These are phyloP conservation scores for Fusarium nisikadoi DNA, from an alignment of 2,329 filamentous ascomycete genomes.

Conservation along the genomic window DNA sequence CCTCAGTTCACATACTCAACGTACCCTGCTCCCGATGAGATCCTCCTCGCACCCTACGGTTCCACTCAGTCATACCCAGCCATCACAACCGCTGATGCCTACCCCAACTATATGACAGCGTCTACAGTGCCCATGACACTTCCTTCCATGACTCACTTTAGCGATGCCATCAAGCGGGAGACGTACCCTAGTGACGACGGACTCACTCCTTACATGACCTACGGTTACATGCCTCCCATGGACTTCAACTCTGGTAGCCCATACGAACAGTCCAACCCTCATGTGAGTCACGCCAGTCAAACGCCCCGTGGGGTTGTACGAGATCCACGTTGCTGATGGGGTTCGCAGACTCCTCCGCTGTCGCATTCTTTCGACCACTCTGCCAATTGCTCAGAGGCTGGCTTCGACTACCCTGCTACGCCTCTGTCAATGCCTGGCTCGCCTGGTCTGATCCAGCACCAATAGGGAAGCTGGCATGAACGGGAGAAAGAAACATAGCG, in stretches of 20 bases:
- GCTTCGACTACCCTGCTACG: slow-evolving; percentile 74
- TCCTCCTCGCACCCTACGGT: slow-evolving; percentile 69
- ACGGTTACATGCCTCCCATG: slow-evolving; percentile 72
- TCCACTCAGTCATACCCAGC: slow-evolving; percentile 63
- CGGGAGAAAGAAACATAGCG: slow-evolving; percentile 13
- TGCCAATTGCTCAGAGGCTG: slow-evolving; percentile 68
- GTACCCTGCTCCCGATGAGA: slow-evolving; percentile 74
- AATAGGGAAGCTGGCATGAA: slow-evolving; percentile 20
- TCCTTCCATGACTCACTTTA: slow-evolving; percentile 72
- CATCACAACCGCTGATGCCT: slow-evolving; percentile 62
- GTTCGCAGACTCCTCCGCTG: slow-evolving; percentile 77
- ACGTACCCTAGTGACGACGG: slow-evolving; percentile 66
- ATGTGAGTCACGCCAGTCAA: slow-evolving; percentile 72
- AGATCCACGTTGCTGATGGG: slow-evolving; percentile 61
- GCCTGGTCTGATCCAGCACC: slow-evolving; percentile 60
- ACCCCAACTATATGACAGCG: slow-evolving; percentile 65
- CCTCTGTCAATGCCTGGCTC: slow-evolving; percentile 79
- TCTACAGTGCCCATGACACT: slow-evolving; percentile 68
- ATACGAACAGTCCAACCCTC: slow-evolving; percentile 76
- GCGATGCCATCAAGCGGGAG: slow-evolving; percentile 75
- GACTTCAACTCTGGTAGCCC: slow-evolving; percentile 69
- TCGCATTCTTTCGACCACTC: slow-evolving; percentile 79
- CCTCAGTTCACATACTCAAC: slow-evolving; percentile 74
- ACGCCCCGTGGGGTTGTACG: slow-evolving; percentile 51
- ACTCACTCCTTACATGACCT: slow-evolving; percentile 74